These are phyloP conservation scores for Byssothecium circinans DNA, from an alignment of 2,329 filamentous ascomycete species.

Conservation along the genomic window DNA sequence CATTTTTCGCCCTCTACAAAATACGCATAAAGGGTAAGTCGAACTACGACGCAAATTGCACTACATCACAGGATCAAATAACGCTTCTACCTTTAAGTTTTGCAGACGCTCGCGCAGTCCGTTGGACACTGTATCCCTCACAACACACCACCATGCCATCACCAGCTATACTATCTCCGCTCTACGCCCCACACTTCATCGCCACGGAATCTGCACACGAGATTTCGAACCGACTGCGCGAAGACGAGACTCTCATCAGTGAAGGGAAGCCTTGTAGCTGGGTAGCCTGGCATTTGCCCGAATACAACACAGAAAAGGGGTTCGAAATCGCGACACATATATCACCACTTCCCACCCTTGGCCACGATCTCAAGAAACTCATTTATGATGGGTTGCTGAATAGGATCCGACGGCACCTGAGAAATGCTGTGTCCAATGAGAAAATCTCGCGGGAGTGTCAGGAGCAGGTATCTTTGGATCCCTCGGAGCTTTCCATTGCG, in stretches of 20 bases:
- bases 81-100: too few species aligned
- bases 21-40: too few species aligned
- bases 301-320: conserved; percentile 1
- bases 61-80: too few species aligned
- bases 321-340: conserved; percentile 1
- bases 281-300: conserved; percentile 10
- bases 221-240: conserved; percentile 6
- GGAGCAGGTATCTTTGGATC: background rate
- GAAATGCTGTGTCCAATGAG: background rate
- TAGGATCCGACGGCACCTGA: conserved; percentile 1
- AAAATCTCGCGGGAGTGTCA: background rate
- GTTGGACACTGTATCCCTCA: too few species aligned
- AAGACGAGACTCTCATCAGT: conserved; percentile 9
- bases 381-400: conserved; percentile 3
- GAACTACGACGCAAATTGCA: too few species aligned
- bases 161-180: background rate
- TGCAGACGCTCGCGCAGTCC: too few species aligned
- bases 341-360: background rate
- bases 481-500: conserved; percentile 8
- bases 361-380: conserved; percentile 2
- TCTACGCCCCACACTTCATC: conserved; percentile 6
- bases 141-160: background rate
- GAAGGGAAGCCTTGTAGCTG: conserved; percentile 12
- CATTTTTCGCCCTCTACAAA: too few species aligned
- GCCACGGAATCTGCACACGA: conserved; percentile 2